Base-by-base conservation (phyloP, 306 rosid species). In the Dalbergia cultrata region DNA sequence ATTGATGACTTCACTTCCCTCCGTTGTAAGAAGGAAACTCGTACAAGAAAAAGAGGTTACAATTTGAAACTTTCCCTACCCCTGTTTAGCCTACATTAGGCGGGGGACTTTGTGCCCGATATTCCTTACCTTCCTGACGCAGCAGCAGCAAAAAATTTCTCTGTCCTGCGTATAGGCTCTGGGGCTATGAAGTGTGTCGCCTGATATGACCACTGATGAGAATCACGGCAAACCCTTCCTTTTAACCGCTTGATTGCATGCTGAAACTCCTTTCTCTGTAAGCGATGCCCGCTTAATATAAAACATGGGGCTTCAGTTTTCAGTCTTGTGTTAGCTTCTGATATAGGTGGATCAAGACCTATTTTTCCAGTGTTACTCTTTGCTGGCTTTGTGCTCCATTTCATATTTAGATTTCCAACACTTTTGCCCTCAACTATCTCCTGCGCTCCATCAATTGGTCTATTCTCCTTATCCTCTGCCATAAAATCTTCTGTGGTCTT, bases 181-280 rank as follows among this genome's bases (percentile, higher is more conserved):
- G 98, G 94, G 62, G 86, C 83, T 58, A 95, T 88, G 71, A 89
- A 93, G 81, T 95, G 98, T 26, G 99, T 95, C 8, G 98, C 99
- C 87, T 93, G 97, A 87, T 95, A 95, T 49, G 99, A 93, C 99
- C 99, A 93, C 70, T 93, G 88, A 79, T 95, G 97, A 54, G 99
- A 90, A 86, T 88, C 96, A 58, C 96, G 89, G 85, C 97, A 92
- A 81, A 84, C 87, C 71, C 84, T 90, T 79, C 97, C 99, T 82
- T 88, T 91, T 83, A 95, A 86, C 44, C 84, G 81, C 89, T 86
- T 90, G 60, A 95, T 90, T 53, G 88, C 81, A 79, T 89, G 88
- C 75, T 92, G 97, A 85, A 88, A 90, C 86, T 91, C 97, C 88
- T 90, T 95, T 67, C 98, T 87, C 74, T 89, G 90, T 13, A 90